phyloP scores from a whole-genome alignment of 257 asterid species.

The Cruciata laevipes region DNA sequence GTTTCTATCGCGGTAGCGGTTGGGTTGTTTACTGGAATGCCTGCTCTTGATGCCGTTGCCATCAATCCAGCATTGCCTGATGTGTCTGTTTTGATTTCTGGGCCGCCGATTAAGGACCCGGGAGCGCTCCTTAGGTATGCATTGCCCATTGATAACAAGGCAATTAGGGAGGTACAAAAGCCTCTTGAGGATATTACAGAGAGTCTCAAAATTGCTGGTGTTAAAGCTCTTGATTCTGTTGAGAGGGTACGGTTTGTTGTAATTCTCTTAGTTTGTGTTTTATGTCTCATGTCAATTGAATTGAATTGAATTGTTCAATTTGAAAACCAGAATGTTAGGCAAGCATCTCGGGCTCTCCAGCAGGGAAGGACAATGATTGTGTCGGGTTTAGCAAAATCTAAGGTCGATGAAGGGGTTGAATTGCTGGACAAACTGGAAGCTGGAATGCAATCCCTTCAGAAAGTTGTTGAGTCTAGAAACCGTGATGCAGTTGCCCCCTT shows the following conservation, averaged over 20 bases:
- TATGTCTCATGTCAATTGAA: neutral
- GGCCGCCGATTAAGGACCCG: constrained; percentile 97
- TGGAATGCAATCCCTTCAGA: constrained; percentile 75
- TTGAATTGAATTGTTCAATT: constrained; percentile 18
- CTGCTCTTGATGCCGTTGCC: constrained; percentile 27
- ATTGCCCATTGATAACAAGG: constrained; percentile 86
- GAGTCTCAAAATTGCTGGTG: constrained; percentile 79
- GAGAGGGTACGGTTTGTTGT: constrained; percentile 62
- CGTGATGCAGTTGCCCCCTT: constrained; percentile 80
- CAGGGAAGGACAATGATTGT: constrained; percentile 70
- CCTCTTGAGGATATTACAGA: constrained; percentile 97
- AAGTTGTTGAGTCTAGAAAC: constrained; percentile 64
- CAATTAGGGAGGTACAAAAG: constrained; percentile 93
- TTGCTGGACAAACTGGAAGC: constrained; percentile 71
- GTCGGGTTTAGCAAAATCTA: constrained; percentile 76
- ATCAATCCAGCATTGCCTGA: constrained; percentile 59
- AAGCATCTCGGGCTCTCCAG: constrained; percentile 77
- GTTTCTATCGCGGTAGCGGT: constrained; percentile 65
- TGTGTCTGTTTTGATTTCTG: constrained; percentile 82
- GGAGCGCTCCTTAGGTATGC: constrained; percentile 88
- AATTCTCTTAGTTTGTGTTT: neutral
- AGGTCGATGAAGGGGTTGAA: constrained; percentile 69
- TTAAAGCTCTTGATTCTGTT: constrained; percentile 76
- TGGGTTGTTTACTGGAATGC: constrained; percentile 56
- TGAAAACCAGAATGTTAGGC: constrained; percentile 57